Base-by-base conservation (phyloP, 345 rosid genomes). In the Salix dunnii region DNA sequence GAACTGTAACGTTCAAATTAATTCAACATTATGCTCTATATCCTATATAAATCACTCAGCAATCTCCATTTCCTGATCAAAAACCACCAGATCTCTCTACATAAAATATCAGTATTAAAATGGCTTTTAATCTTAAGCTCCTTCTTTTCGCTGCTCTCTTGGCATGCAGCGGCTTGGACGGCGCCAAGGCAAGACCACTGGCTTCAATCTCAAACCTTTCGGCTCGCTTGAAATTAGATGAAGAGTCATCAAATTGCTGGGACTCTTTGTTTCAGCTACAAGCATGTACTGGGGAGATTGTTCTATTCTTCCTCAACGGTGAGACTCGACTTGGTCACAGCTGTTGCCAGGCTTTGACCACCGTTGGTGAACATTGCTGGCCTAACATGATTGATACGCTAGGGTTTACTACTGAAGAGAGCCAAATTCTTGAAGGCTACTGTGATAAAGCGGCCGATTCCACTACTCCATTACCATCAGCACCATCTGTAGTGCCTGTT, bases 281-380 rank as follows among this genome's bases (percentile, higher is more conserved):
- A 73, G 81, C 93, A n/a, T 92, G 98, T 67, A 86, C 92, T 0
- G 96, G 93, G 1, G 97, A 90, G 84, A 76, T 94, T 4, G 74
- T 89, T 48, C n/a, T 88, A 61, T 94, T 94, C 81, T 94, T 94
- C 76, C 82, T 92, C 71, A 88, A 90, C 23, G 96, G 96, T 6
- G 97, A 94, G 80, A 86, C 92, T 7, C 81, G 87, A 60, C 25
- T 91, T 12, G 98, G 97, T 2, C 79, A 76, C 1, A 68, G 85
- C 18, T 94, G 97, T 35, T 92, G 98, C 76, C 67, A 72, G 7
- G 98, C 94, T 21, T 87, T 94, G 28, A 81, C 83, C 40, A 86
- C 80, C 16, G 76, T 94, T 58, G 76, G 84, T 42, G 71, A 73
- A 0, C 83, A 82, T 8, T 91, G 97, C 76, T 91, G 94, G 97